Conservation (phyloP, 2,329 filamentous ascomycete genomes). For the Talaromyces amestolkiae region DNA sequence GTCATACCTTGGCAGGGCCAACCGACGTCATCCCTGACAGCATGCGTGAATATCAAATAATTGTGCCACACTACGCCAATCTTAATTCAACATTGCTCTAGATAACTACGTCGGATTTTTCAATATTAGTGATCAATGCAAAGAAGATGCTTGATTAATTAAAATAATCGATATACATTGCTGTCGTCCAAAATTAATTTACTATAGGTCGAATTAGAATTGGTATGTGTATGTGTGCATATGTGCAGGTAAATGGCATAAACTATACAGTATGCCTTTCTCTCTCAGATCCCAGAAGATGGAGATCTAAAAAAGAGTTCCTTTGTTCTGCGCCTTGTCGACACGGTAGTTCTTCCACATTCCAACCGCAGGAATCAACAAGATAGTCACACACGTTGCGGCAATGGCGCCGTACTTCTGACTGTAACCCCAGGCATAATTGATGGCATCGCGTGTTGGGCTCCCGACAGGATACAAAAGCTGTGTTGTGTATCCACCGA, state of each 20-base stretch:
- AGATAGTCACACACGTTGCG: conserved; percentile 33
- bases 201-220: background rate
- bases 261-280: background rate
- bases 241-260: background rate
- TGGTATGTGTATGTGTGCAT: background rate
- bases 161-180: background rate
- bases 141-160: too few species aligned
- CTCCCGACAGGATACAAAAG: conserved; percentile 31
- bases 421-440: conserved; percentile 39
- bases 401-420: conserved; percentile 39
- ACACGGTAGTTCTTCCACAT: conserved; percentile 42
- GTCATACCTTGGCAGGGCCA: background rate
- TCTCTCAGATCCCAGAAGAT: background rate
- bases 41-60: background rate
- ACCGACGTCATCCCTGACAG: background rate
- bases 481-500: conserved; percentile 30
- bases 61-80: background rate
- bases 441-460: conserved; percentile 33
- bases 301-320: conserved; percentile 26
- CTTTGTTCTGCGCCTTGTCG: conserved; percentile 42
- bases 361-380: conserved; percentile 35
- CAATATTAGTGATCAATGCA: background rate
- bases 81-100: background rate
- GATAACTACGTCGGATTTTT: background rate
- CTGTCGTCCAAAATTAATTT: background rate